Base-by-base conservation (phyloP, 257 asterid genomes). In the Nicotiana tabacum region DNA sequence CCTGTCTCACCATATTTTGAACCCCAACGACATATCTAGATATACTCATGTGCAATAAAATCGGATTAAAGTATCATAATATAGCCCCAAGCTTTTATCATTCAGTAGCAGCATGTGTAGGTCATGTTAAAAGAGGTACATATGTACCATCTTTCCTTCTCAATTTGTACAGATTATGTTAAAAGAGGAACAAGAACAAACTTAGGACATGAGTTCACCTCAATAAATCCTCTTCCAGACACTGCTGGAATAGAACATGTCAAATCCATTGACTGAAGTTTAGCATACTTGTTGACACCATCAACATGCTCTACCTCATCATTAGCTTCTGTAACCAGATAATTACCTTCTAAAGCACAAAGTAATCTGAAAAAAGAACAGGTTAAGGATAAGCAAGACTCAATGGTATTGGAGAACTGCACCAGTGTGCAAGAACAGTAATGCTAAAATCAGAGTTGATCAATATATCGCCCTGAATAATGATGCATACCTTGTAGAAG, bases 201-300 rank as follows among this genome's bases (percentile, higher is more conserved):
- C 10, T 7, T 13, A 53, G 58, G 18, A 53, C 58, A 53, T 55
- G 80, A 51, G 16, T 74, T 80, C 82, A 93, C 97, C 95, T 93
- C 97, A 32, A 92, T 85, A 84, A 92, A 93, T 81, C 97, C 97
- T 89, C 97, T 90, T 80, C 97, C 97, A 64, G 84, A 77, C 13
- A 87, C 87, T 56, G 87, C 91, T 37, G 97, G 96, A 68, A 90
- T 69, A 69, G 88, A 82, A 72, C 91, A 89, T 4, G 92, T 86
- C 51, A 90, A 86, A 78, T 83, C 86, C 55, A 90, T 82, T 81
- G 83, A 86, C 61, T 90, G 89, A 81, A 85, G 65, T 83, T 81
- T 84, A 66, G 77, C 82, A 30, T 77, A 77, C 83, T 83, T 85
- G 70, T 84, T 81, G n/a, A 67, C n/a, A 48, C 64, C 57, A 78